Evolutionary conservation across 2,329 filamentous ascomycete species (phyloP).

Genomic region (Knufia fluminis): DNA sequence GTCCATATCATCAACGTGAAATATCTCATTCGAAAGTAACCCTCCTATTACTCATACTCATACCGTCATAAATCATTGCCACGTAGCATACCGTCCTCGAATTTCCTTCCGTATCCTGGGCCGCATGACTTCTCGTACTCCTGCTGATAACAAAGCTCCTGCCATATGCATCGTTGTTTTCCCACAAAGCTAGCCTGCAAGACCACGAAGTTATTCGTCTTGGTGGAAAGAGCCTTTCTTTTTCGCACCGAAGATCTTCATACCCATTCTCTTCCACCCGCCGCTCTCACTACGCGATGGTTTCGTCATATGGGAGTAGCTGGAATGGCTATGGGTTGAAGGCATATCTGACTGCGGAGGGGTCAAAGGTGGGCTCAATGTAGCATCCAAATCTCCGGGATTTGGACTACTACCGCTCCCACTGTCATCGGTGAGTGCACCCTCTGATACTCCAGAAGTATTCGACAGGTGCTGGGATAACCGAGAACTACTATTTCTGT

Average conservation of each 20-base stretch:
- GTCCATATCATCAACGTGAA: too few species aligned
- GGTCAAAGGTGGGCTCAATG: constrained; percentile 44
- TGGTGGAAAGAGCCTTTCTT: constrained; percentile 14
- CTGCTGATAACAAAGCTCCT: not conserved
- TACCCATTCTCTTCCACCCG: constrained; percentile 45
- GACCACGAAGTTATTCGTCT: not conserved
- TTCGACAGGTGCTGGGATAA: constrained; percentile 27
- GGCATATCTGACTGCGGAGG: constrained; percentile 37
- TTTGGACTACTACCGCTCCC: constrained; percentile 34
- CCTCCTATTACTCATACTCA: not conserved
- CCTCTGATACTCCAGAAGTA: constrained; percentile 30
- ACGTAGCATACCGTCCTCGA: constrained; percentile 11
- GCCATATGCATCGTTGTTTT: not conserved
- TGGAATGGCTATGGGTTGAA: not conserved
- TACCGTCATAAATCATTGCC: constrained; percentile 13
- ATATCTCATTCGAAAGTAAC: too few species aligned
- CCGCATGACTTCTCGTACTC: not conserved
- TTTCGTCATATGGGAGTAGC: constrained; percentile 30
- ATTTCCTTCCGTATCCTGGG: not conserved
- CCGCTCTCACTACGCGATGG: constrained; percentile 34
- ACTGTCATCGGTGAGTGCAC: constrained; percentile 39
- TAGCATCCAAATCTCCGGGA: constrained; percentile 28
- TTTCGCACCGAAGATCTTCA: constrained; percentile 32
- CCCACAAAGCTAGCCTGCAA: not conserved
- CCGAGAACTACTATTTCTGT: constrained; percentile 25